Evolutionary conservation across 2,329 filamentous ascomycete species (phyloP).

Genomic region (Pseudopyricularia javanii): DNA sequence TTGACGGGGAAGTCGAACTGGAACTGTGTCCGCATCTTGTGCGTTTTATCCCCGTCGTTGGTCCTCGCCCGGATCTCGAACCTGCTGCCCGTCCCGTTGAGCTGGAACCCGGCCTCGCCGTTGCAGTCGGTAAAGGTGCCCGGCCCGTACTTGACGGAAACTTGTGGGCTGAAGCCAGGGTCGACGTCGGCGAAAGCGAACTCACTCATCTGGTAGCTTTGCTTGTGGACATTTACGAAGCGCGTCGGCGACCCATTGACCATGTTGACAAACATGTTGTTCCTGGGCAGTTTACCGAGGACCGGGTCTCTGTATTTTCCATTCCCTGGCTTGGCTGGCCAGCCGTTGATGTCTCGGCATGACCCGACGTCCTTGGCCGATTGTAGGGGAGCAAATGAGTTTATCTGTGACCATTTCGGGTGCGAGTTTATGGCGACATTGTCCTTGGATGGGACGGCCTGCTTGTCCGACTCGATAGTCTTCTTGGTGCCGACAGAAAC

Average conservation of each 20-base stretch:
- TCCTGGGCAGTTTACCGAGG: background rate
- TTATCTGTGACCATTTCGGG: slow-evolving; percentile 16
- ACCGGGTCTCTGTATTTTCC: background rate
- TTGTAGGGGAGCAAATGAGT: slow-evolving; percentile 6
- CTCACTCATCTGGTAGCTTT: slow-evolving; percentile 1
- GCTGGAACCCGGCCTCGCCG: slow-evolving; percentile 4
- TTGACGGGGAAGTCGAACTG: slow-evolving; percentile 5
- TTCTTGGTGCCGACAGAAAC: slow-evolving; percentile 19
- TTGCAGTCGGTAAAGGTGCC: slow-evolving; percentile 6
- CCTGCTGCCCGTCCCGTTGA: slow-evolving; percentile 5
- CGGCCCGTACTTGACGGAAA: background rate
- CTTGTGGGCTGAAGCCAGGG: slow-evolving; percentile 1
- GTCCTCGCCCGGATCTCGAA: slow-evolving; percentile 6
- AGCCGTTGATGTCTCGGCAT: background rate
- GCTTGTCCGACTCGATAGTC: slow-evolving; percentile 13
- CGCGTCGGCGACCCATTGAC: slow-evolving; percentile 7
- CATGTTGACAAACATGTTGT: slow-evolving; percentile 4
- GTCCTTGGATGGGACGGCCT: slow-evolving; percentile 12
- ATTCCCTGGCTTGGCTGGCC: background rate
- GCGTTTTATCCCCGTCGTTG: slow-evolving; percentile 1
- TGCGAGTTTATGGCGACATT: slow-evolving; percentile 16
- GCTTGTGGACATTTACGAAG: background rate
- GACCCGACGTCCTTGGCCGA: background rate
- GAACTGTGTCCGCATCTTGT: slow-evolving; percentile 2
- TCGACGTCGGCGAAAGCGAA: slow-evolving; percentile 2